Percentiles rank a stretch among this genome's conserved stretches.
phyloP scores from a whole-genome alignment of 2,329 filamentous ascomycete species.

The Sarocladium brachiariae region DNA sequence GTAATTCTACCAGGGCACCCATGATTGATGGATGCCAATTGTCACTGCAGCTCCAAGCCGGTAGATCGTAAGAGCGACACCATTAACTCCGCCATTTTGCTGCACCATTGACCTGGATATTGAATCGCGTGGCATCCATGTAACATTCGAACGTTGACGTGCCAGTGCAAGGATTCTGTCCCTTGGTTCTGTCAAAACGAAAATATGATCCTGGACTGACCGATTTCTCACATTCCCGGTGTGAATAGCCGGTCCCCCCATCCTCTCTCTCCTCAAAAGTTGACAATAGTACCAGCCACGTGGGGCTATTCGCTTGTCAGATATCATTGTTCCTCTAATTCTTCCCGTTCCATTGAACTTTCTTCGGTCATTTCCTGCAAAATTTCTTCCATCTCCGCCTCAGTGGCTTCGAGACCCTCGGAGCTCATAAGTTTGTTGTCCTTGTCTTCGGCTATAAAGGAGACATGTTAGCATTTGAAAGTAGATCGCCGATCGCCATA shows the following conservation, averaged over 20 bases:
- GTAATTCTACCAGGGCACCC: background rate
- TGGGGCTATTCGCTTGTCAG: background rate
- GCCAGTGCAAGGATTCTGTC: background rate
- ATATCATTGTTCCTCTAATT: background rate
- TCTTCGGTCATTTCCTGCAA: conserved; percentile 36
- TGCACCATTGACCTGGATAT: background rate
- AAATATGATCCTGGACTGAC: background rate
- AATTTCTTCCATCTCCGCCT: conserved; percentile 52
- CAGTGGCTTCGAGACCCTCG: conserved; percentile 56
- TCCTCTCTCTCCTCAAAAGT: background rate
- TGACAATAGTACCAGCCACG: conserved; percentile 1
- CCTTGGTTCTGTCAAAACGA: background rate
- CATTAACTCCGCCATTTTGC: background rate
- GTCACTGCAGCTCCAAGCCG: background rate
- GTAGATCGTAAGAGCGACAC: background rate
- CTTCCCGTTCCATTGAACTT: conserved; percentile 14
- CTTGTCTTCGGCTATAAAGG: conserved; percentile 53
- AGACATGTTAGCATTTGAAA: conserved; percentile 12
- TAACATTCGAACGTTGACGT: background rate
- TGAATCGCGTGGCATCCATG: conserved; percentile 6
- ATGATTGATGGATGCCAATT: background rate
- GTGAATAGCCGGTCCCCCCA: too few relatives aligned
- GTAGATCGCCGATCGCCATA: conserved; percentile 10
- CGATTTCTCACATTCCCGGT: background rate
- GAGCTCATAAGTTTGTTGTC: conserved; percentile 62